Base-by-base conservation (phyloP, 2,329 filamentous ascomycete species). In the Pseudogymnoascus sp. region DNA sequence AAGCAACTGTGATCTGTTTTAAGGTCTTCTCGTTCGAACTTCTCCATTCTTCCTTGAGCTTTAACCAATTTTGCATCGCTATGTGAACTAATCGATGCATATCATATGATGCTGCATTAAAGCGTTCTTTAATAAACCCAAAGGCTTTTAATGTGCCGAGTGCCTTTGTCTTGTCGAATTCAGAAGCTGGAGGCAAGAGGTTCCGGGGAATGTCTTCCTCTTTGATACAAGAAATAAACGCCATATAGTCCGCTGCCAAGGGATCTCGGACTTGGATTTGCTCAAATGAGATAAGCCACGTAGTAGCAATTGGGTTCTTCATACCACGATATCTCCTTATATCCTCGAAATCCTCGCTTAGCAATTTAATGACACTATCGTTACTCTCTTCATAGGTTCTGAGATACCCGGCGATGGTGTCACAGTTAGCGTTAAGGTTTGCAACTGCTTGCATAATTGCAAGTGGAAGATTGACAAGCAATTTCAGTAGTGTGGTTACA, bases 51-150 rank as follows among this genome's bases (percentile, higher is more conserved):
- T 61, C 31, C 31, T 68, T 25, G 44, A 63, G 42, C 31, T 62
- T 28, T 37, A 69, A 65, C 68, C 65, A 69, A 18, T 64, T 66
- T 25, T 66, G 59, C 11, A 61, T 69, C 44, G 66, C 62, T 2
- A 68, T 28, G 64, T 69, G 63, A 16, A 69, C 65, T 23, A 69
- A 53, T 10, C 64, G 64, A 62, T 69, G 66, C n/a, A 63, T 25
- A 60, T 60, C 37, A 25, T 44, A 61, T n/a, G 42, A 42, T 11
- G 25, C 42, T 11, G 18, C 25, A 16, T 10, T 11, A 14, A 37
- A 25, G 25, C 18, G n/a, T 18, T 53, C 14, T 18, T 38, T 12
- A 25, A 64, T 25, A 28, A 64, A 62, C 36, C 62, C 62, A 62
- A 60, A 65, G n/a, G 53, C 62, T 8, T 25, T 31, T 10, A 65